phyloP scores from a whole-genome alignment of 2,329 filamentous ascomycete genomes.

The Verticillium klebahnii region DNA sequence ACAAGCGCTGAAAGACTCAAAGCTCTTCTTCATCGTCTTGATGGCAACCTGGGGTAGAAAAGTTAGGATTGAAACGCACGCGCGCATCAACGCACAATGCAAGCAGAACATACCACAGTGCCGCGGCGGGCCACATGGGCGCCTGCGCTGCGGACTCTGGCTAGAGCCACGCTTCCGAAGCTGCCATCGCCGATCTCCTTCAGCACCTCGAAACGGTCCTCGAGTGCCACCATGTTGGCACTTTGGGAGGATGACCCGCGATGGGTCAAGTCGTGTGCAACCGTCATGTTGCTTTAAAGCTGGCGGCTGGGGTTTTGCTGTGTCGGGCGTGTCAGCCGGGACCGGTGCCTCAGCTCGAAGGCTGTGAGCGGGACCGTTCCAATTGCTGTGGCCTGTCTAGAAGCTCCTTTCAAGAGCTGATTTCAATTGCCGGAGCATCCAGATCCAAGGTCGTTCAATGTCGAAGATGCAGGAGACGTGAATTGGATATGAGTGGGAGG shows the following conservation, averaged over 20 bases:
- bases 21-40: slow-evolving; percentile 99
- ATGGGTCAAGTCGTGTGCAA: slow-evolving; percentile 67
- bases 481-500: not conserved
- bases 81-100: not conserved
- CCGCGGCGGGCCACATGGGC: slow-evolving; percentile 83
- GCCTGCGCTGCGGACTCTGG: slow-evolving; percentile 85
- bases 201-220: slow-evolving; percentile 93
- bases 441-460: slow-evolving; percentile 10
- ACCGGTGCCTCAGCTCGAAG: slow-evolving; percentile 11
- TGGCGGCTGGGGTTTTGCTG: slow-evolving; percentile 8
- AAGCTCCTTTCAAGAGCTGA: slow-evolving; percentile 34
- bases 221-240: slow-evolving; percentile 58
- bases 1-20: slow-evolving; percentile 86
- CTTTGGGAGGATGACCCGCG: slow-evolving; percentile 57
- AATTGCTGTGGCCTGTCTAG: slow-evolving; percentile 15
- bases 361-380: slow-evolving; percentile 15
- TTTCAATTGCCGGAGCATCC: slow-evolving; percentile 29
- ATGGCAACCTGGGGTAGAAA: slow-evolving; percentile 71
- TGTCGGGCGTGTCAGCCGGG: slow-evolving; percentile 12
- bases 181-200: slow-evolving; percentile 99
- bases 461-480: not conserved
- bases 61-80: slow-evolving; percentile 2
- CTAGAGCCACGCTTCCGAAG: slow-evolving; percentile 92
- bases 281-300: slow-evolving; percentile 58
- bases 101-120: slow-evolving; percentile 68